Percentiles rank a stretch among this genome's conserved stretches.
Evolutionary conservation across 768 basidiomycete species (phyloP).

Genomic region (Lenzites betulinus): DNA sequence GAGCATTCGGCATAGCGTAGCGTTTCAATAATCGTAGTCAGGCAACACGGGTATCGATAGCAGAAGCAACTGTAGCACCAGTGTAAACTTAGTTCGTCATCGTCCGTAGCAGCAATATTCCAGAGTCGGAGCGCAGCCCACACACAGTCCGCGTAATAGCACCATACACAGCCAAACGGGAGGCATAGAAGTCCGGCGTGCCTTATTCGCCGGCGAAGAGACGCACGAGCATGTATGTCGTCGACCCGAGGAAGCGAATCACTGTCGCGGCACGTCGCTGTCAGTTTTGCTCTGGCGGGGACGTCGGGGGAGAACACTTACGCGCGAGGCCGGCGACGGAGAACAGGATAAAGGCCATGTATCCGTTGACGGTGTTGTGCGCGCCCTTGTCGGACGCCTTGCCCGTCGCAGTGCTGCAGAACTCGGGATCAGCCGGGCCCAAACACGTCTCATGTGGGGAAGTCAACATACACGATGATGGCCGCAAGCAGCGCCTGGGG

Average conservation of each 20-base stretch:
- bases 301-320: constrained; percentile 45
- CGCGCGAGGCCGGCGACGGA: constrained; percentile 87
- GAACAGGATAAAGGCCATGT: constrained; percentile 87
- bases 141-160: neutral
- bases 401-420: constrained; percentile 46
- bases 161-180: neutral
- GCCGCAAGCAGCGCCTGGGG: constrained; percentile 70
- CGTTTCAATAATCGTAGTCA: constrained; percentile 15
- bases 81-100: constrained; percentile 16
- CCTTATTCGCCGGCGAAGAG: constrained; percentile 85
- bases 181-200: neutral
- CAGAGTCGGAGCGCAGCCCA: neutral
- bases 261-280: constrained; percentile 44
- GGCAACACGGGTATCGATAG: constrained; percentile 22
- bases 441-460: neutral
- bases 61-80: constrained; percentile 24
- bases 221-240: constrained; percentile 80
- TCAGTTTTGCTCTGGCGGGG: neutral
- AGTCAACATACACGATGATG: constrained; percentile 60
- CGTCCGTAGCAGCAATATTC: constrained; percentile 9
- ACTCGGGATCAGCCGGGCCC: constrained; percentile 7
- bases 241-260: constrained; percentile 81
- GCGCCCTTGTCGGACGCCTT: constrained; percentile 51
- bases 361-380: constrained; percentile 67
- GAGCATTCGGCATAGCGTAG: constrained; percentile 16